A percentile compares a stretch with the other conserved stretches of the same genome.
Evolutionary conservation across 768 basidiomycete genomes (phyloP).

Genomic region (Leccinum rimulosum): DNA sequence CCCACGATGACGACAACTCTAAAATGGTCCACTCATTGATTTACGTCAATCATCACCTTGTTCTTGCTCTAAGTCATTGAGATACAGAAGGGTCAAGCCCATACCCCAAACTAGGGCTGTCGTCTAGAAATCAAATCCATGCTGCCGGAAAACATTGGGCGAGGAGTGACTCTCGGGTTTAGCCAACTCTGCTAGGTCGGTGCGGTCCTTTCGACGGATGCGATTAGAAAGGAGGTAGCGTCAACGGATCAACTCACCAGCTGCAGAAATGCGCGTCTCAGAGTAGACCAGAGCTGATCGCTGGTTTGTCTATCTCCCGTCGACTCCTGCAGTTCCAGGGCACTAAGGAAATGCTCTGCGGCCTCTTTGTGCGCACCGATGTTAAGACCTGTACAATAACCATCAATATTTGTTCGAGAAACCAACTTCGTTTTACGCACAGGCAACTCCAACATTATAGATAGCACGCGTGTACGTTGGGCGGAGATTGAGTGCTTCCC

Average conservation of each 20-base stretch:
- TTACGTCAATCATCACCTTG: too few species aligned
- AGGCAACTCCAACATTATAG: slow-evolving; percentile 97
- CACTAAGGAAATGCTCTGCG: slow-evolving; percentile 91
- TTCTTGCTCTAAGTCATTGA: not conserved
- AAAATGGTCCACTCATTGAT: slow-evolving; percentile 29
- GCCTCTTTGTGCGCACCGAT: slow-evolving; percentile 95
- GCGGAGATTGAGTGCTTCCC: slow-evolving; percentile 83
- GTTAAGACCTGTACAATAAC: slow-evolving; percentile 67
- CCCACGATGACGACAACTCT: slow-evolving; percentile 46
- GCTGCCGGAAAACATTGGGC: slow-evolving; percentile 70
- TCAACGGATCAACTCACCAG: slow-evolving; percentile 52
- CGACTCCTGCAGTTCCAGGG: slow-evolving; percentile 73
- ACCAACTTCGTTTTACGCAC: slow-evolving; percentile 46
- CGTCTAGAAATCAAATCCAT: slow-evolving; percentile 86
- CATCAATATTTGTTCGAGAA: slow-evolving; percentile 5
- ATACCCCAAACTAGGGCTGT: not conserved
- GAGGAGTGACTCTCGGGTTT: slow-evolving; percentile 57
- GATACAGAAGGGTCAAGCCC: not conserved
- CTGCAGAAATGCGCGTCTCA: slow-evolving; percentile 73
- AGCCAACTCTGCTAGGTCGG: slow-evolving; percentile 78
- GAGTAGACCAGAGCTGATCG: slow-evolving; percentile 86
- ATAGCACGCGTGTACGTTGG: slow-evolving; percentile 97
- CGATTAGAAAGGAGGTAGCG: not conserved
- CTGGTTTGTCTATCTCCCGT: slow-evolving; percentile 66
- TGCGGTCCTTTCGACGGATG: slow-evolving; percentile 54